phyloP scores from a whole-genome alignment of 768 basidiomycete species.

The Tubosaeta brunneosetosa region DNA sequence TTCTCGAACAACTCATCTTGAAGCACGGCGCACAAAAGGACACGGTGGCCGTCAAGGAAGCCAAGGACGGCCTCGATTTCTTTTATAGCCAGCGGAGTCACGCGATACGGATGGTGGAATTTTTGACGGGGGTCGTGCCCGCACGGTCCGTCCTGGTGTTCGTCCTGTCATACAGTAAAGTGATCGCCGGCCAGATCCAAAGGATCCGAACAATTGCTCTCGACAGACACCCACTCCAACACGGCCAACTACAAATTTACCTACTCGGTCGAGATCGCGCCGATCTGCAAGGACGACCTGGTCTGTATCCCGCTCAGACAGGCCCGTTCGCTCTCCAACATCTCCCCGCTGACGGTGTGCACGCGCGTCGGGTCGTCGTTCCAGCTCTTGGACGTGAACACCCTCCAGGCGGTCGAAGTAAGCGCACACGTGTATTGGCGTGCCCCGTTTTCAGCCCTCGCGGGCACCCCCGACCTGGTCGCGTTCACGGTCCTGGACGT shows the following conservation, averaged over 20 bases:
- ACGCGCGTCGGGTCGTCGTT: constrained; percentile 88
- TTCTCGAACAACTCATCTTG: constrained; percentile 93
- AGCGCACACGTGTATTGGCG: constrained; percentile 84
- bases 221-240: constrained; percentile 84
- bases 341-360: constrained; percentile 83
- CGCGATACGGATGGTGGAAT: constrained; percentile 96
- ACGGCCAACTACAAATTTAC: constrained; percentile 97
- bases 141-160: constrained; percentile 53
- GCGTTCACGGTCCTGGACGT: constrained; percentile 96
- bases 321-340: constrained; percentile 81
- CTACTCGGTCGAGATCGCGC: constrained; percentile 95
- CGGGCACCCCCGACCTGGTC: constrained; percentile 76
- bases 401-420: constrained; percentile 80
- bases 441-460: constrained; percentile 80
- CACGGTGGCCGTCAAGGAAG: constrained; percentile 90
- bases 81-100: constrained; percentile 90
- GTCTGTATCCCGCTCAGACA: constrained; percentile 83
- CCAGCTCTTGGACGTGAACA: constrained; percentile 85
- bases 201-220: constrained; percentile 90
- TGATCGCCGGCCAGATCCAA: constrained; percentile 58
- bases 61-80: constrained; percentile 92
- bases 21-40: constrained; percentile 97
- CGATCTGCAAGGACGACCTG: constrained; percentile 97
- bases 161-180: neutral
- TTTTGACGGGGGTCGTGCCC: constrained; percentile 82